Conservation (phyloP, 129 eudicot genomes). For the Logfia minima region DNA sequence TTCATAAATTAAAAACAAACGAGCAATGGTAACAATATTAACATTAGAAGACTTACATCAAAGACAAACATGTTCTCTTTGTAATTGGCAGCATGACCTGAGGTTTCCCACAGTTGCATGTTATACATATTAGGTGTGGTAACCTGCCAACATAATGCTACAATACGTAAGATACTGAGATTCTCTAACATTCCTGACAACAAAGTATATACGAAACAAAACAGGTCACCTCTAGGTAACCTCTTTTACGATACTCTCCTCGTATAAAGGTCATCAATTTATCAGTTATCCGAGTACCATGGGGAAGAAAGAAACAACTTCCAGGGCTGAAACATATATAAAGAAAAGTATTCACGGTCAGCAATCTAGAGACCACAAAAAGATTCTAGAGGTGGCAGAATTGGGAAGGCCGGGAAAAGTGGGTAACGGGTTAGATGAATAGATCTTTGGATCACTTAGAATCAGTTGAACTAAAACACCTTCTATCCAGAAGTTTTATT, state of each 20-base stretch:
- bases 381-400: background rate
- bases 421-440: background rate
- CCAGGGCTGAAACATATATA: conserved; percentile 43
- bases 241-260: conserved; percentile 68
- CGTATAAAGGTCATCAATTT: conserved; percentile 63
- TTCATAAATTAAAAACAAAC: background rate
- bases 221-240: conserved; percentile 67
- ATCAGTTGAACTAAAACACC: background rate
- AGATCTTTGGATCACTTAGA: background rate
- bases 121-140: conserved; percentile 81
- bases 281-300: conserved; percentile 69
- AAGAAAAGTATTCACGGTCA: background rate
- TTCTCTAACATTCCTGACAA: background rate
- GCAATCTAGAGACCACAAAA: background rate
- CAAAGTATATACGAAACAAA: background rate
- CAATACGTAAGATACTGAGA: conserved; percentile 11
- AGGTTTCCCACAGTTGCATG: conserved; percentile 96
- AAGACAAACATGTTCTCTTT: conserved; percentile 91
- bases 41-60: conserved; percentile 49
- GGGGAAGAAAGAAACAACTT: conserved; percentile 88
- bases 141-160: conserved; percentile 50
- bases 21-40: background rate
- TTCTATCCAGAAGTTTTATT: background rate
- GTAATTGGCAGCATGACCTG: conserved; percentile 97
- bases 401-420: background rate